Conservation (phyloP, 495 filamentous ascomycete species). For the Cudoniella acicularis region DNA sequence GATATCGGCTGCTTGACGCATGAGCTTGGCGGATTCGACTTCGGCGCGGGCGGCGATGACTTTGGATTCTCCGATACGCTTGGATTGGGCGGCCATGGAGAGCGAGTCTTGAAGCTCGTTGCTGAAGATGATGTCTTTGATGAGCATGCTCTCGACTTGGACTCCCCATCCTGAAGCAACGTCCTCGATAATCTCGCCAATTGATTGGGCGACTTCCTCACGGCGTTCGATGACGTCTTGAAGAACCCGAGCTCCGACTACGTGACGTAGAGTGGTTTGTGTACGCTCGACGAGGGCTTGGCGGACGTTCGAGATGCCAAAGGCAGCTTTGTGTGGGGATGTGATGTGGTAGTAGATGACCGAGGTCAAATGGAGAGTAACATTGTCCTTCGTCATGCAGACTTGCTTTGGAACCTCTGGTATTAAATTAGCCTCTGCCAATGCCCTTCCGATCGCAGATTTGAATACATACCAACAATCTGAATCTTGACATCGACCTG, state of each 20-base stretch:
- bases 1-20: constrained; percentile 98
- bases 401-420: constrained; percentile 89
- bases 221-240: constrained; percentile 99
- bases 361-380: constrained; percentile 85
- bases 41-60: constrained; percentile 96
- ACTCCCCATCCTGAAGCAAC: constrained; percentile 94
- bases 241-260: constrained; percentile 91
- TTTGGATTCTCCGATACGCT: constrained; percentile 97
- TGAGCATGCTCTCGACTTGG: constrained; percentile 94
- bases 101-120: constrained; percentile 95
- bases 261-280: constrained; percentile 95
- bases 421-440: constrained; percentile 8
- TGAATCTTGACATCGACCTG: constrained; percentile 99
- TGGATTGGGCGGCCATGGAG: constrained; percentile 99
- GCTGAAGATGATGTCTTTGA: constrained; percentile 99
- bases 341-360: constrained; percentile 99
- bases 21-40: constrained; percentile 94
- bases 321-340: constrained; percentile 93
- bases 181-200: constrained; percentile 96
- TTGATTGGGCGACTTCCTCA: constrained; percentile 91
- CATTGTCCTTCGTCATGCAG: constrained; percentile 99
- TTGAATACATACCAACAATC: constrained; percentile 72
- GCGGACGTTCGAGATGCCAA: constrained; percentile 91
- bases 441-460: neutral
- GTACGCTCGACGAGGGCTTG: constrained; percentile 96